A percentile compares a stretch with the other conserved stretches of the same genome.
These are phyloP conservation scores for Crithidia fasciculata DNA, from an alignment of 208 protist species.

Conservation along the genomic window DNA sequence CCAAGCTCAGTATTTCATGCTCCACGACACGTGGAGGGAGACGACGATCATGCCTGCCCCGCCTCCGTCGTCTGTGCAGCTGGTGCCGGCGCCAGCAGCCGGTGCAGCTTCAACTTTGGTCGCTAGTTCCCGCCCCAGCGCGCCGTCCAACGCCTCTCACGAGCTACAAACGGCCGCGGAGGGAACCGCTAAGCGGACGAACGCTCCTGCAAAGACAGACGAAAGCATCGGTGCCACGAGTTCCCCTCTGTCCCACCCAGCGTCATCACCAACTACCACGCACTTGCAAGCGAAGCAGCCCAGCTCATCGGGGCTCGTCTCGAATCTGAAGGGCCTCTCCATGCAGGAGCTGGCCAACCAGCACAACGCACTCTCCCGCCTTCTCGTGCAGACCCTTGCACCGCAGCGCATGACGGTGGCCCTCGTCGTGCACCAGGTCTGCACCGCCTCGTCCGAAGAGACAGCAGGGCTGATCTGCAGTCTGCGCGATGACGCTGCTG, in stretches of 20 bases:
- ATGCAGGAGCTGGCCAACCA: conserved; percentile 7
- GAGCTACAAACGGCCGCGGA: too few species aligned
- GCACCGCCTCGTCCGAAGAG: neutral
- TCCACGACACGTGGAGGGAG: conserved; percentile 22
- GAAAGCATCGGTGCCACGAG: too few species aligned
- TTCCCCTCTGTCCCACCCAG: too few species aligned
- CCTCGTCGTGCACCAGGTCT: conserved; percentile 13
- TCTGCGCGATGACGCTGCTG: neutral
- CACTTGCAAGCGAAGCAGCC: too few species aligned
- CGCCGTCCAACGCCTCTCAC: too few species aligned
- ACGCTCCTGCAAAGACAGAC: too few species aligned
- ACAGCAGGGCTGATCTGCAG: neutral
- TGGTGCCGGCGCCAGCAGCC: too few species aligned
- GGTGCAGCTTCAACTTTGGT: too few species aligned
- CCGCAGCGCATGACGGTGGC: conserved; percentile 17
- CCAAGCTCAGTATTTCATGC: conserved; percentile 16
- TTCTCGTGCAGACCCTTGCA: conserved; percentile 26
- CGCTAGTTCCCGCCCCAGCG: too few species aligned
- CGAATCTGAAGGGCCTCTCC: conserved; percentile 7
- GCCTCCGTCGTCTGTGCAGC: neutral
- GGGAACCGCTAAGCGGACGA: too few species aligned
- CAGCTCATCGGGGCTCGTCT: neutral
- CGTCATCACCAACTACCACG: too few species aligned
- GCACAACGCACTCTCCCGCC: conserved; percentile 24
- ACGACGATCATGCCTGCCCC: neutral